Evolutionary conservation across 805 yeast genomes (phyloP).

Genomic region (Komagataella phaffii): DNA sequence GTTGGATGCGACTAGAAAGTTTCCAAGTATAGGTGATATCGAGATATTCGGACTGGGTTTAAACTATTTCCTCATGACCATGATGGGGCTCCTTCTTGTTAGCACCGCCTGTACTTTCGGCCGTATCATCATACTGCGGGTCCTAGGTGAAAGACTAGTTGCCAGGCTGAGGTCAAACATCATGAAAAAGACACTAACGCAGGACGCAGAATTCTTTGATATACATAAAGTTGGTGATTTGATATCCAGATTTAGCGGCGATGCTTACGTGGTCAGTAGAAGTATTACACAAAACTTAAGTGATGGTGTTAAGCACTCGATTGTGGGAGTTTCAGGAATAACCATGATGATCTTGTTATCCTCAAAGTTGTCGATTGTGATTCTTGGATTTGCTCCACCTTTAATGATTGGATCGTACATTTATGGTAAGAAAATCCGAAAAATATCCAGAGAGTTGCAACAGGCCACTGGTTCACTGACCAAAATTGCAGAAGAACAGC

Average conservation of each 20-base stretch:
- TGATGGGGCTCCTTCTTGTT: constrained; percentile 48
- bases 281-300: constrained; percentile 81
- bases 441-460: constrained; percentile 65
- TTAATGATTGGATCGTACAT: constrained; percentile 66
- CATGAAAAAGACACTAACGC: constrained; percentile 64
- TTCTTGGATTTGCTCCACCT: constrained; percentile 77
- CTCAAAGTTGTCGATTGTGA: constrained; percentile 63
- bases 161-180: constrained; percentile 72
- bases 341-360: constrained; percentile 86
- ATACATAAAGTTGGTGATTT: constrained; percentile 86
- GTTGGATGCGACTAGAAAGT: constrained; percentile 31
- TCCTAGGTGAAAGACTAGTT: constrained; percentile 79
- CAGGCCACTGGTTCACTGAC: constrained; percentile 79
- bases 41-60: constrained; percentile 45
- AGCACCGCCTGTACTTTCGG: constrained; percentile 78
- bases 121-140: constrained; percentile 58
- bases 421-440: constrained; percentile 72
- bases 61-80: constrained; percentile 42
- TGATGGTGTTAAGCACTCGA: constrained; percentile 76
- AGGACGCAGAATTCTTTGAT: constrained; percentile 85
- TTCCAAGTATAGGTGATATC: constrained; percentile 11
- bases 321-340: constrained; percentile 73
- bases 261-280: constrained; percentile 79
- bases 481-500: constrained; percentile 83
- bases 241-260: constrained; percentile 77